phyloP scores from a whole-genome alignment of 2,329 filamentous ascomycete species.

The Neofusicoccum sp. region DNA sequence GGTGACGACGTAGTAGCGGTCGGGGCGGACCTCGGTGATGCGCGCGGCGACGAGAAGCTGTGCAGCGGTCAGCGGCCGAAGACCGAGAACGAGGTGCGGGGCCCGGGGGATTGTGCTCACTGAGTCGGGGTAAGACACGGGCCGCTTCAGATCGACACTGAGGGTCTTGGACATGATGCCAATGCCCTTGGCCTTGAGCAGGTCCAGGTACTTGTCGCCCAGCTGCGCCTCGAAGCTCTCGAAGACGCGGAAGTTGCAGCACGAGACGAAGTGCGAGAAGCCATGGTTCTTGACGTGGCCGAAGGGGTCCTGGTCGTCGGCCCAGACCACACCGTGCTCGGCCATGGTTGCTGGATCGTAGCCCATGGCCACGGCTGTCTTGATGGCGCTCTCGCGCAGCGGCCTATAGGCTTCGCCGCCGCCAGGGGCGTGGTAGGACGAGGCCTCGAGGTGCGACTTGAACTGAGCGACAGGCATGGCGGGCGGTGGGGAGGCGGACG shows the following conservation, averaged over 20 bases:
- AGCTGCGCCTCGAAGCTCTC: constrained; percentile 28
- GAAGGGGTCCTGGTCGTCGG: constrained; percentile 28
- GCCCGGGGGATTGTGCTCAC: constrained; percentile 21
- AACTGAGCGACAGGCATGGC: too few relatives aligned
- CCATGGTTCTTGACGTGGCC: constrained; percentile 28
- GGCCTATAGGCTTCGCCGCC: constrained; percentile 23
- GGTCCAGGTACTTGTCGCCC: constrained; percentile 25
- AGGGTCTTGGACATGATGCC: constrained; percentile 25
- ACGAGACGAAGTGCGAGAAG: constrained; percentile 25
- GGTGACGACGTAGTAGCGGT: constrained; percentile 24
- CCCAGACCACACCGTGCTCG: constrained; percentile 28
- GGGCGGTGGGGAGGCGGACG: too few relatives aligned
- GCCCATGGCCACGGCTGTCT: constrained; percentile 26
- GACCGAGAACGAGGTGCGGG: neutral
- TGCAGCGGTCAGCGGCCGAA: neutral
- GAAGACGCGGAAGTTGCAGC: constrained; percentile 25
- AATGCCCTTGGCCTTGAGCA: constrained; percentile 24
- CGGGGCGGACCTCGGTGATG: constrained; percentile 24
- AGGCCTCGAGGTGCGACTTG: too few relatives aligned
- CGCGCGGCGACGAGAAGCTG: constrained; percentile 27
- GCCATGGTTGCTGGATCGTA: constrained; percentile 28
- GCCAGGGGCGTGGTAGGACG: too few relatives aligned
- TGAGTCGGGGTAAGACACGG: constrained; percentile 28
- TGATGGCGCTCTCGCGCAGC: constrained; percentile 22
- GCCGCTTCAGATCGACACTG: constrained; percentile 25